A percentile compares a stretch with the other conserved stretches of the same genome.
These are phyloP conservation scores for Didymella keratinophila DNA, from an alignment of 2,329 filamentous ascomycete genomes.

Conservation along the genomic window DNA sequence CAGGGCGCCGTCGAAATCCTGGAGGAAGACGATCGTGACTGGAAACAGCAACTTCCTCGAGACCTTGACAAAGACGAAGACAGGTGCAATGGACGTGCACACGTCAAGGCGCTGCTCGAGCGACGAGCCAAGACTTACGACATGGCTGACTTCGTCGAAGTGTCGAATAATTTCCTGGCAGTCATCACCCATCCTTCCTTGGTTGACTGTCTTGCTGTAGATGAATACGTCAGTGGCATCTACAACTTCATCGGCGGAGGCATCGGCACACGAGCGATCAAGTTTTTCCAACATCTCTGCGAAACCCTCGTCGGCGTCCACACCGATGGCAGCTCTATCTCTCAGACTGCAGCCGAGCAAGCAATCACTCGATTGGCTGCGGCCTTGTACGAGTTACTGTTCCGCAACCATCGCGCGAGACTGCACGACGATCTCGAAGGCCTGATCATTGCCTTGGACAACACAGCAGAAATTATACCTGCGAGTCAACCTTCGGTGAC, in stretches of 20 bases:
- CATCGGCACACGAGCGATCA: slow-evolving; percentile 40
- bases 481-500: slow-evolving; percentile 2
- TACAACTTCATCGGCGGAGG: slow-evolving; percentile 46
- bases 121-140: slow-evolving; percentile 5
- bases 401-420: slow-evolving; percentile 26
- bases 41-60: slow-evolving; percentile 41
- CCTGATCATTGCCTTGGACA: slow-evolving; percentile 14
- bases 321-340: not conserved
- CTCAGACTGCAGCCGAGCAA: not conserved
- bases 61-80: slow-evolving; percentile 43
- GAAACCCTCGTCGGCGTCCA: slow-evolving; percentile 18
- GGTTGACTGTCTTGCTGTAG: slow-evolving; percentile 47
- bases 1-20: slow-evolving; percentile 39
- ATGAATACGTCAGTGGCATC: slow-evolving; percentile 44
- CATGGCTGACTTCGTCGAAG: slow-evolving; percentile 10
- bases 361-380: slow-evolving; percentile 16
- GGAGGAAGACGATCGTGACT: slow-evolving; percentile 40
- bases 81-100: slow-evolving; percentile 35
- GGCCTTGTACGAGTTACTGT: slow-evolving; percentile 27
- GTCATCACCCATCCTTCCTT: slow-evolving; percentile 47
- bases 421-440: slow-evolving; percentile 28
- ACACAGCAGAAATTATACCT: slow-evolving; percentile 14
- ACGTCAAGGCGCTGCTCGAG: slow-evolving; percentile 34
- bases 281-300: slow-evolving; percentile 42
- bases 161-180: slow-evolving; percentile 24